These are phyloP conservation scores for Amanita brunnescens DNA, from an alignment of 768 basidiomycete genomes.

Conservation along the genomic window DNA sequence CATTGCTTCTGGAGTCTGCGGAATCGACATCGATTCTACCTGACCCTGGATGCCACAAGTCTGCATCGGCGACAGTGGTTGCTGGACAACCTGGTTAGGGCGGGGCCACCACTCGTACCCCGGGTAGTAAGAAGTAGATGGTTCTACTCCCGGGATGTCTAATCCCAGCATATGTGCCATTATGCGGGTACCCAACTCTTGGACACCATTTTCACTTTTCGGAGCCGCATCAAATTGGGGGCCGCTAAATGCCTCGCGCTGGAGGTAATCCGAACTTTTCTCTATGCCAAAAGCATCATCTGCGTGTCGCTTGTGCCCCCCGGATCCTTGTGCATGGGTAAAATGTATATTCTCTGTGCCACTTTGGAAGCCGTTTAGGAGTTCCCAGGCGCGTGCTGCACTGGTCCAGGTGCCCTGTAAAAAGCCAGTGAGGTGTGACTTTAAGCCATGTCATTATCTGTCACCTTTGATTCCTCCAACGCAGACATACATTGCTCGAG, in stretches of 20 bases:
- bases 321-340: constrained; percentile 25
- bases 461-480: constrained; percentile 60
- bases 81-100: constrained; percentile 19
- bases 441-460: constrained; percentile 10
- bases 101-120: constrained; percentile 67
- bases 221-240: constrained; percentile 16
- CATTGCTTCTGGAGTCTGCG: neutral
- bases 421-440: constrained; percentile 9
- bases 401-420: constrained; percentile 61
- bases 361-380: constrained; percentile 59
- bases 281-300: constrained; percentile 58
- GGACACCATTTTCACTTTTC: constrained; percentile 37
- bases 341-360: constrained; percentile 33
- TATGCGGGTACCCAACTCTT: constrained; percentile 53
- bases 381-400: constrained; percentile 54
- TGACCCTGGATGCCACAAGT: constrained; percentile 6
- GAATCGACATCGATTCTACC: constrained; percentile 3
- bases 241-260: constrained; percentile 29
- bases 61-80: constrained; percentile 12
- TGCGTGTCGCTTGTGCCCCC: constrained; percentile 48
- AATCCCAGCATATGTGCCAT: constrained; percentile 70
- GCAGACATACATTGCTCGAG: constrained; percentile 56
- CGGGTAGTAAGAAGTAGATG: constrained; percentile 45
- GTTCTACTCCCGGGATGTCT: constrained; percentile 55
- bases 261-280: constrained; percentile 35